phyloP scores from a whole-genome alignment of 208 protist genomes.

The Spongospora subterranea region DNA sequence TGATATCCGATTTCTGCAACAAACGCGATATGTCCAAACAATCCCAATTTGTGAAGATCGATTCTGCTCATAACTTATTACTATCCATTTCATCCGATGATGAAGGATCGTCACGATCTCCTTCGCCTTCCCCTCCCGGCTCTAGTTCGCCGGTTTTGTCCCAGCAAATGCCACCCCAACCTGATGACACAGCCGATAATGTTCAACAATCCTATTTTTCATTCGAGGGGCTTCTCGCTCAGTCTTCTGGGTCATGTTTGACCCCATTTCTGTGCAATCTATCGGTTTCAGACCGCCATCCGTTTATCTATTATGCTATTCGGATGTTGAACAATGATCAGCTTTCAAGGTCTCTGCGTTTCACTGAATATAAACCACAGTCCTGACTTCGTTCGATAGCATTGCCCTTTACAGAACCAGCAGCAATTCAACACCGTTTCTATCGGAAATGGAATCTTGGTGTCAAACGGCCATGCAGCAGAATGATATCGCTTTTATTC shows the following conservation, averaged over 20 bases:
- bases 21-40: too few species aligned
- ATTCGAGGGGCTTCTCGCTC: background rate
- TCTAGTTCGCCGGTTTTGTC: background rate
- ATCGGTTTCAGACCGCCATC: background rate
- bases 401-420: background rate
- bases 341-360: background rate
- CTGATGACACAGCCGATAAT: background rate
- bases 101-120: slow-evolving; percentile 9
- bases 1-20: too few species aligned
- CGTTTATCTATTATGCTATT: background rate
- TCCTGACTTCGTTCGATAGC: too few species aligned
- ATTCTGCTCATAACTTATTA: slow-evolving; percentile 3
- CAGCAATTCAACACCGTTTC: background rate
- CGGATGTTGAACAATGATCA: background rate
- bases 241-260: background rate
- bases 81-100: slow-evolving; percentile 32
- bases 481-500: background rate
- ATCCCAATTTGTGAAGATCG: too few species aligned
- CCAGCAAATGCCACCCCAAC: background rate
- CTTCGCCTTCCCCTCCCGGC: background rate
- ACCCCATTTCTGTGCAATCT: background rate
- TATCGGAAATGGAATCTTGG: background rate
- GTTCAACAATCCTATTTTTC: background rate
- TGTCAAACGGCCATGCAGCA: background rate
- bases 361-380: too few species aligned